Evolutionary conservation across 768 basidiomycete species (phyloP), one percentile per base, ranked within the genome.

Genomic region (Rhodotorula diobovata): DNA sequence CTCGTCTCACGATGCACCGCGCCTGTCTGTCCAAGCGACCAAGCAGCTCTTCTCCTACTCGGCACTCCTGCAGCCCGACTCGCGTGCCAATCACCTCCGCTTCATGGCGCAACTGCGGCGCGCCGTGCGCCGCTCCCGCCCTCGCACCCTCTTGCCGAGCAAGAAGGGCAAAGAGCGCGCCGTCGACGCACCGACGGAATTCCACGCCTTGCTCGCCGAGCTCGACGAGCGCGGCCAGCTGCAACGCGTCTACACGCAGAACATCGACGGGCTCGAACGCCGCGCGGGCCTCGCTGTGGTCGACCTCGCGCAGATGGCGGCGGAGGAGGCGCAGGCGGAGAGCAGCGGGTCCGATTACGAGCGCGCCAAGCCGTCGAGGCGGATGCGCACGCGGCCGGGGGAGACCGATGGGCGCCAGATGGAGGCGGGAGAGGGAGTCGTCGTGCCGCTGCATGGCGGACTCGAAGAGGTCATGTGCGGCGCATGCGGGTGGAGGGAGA

Each of bases 191-290:
- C 94, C 8, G 93, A 99, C 80, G 84, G 83, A 64, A 93, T 87
- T 99, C 66, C 88, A 89, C 77, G 87, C 85, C 7, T 85, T 98
- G 0, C 5, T 67, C 21, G 15, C 18, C 12, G 15, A 28, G 1
- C 21, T 71, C 8, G 89, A 95, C 72, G 79, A 84, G 18, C 91
- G 90, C 81, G 88, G 88, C 59, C 93, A 89, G 80, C 82, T 99
- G 20, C 79, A 93, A 37, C 86, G 96, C 69, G 90, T 88, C 18
- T 99, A 96, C 80, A 96, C 94, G 0, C 96, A 99, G 81, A 99
- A 99, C 79, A 93, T 99, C 51, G 96, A 99, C 80, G 96, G 94
- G 21, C 82, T 99, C 21, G 96, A 99, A 78, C 88, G 87, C 76
- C 83, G 84, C 58, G 86, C 86, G 0, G 94, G 94, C 2, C 83